Evolutionary conservation across 148 eudicot species (phyloP).

Genomic region (Polygonum aviculare): DNA sequence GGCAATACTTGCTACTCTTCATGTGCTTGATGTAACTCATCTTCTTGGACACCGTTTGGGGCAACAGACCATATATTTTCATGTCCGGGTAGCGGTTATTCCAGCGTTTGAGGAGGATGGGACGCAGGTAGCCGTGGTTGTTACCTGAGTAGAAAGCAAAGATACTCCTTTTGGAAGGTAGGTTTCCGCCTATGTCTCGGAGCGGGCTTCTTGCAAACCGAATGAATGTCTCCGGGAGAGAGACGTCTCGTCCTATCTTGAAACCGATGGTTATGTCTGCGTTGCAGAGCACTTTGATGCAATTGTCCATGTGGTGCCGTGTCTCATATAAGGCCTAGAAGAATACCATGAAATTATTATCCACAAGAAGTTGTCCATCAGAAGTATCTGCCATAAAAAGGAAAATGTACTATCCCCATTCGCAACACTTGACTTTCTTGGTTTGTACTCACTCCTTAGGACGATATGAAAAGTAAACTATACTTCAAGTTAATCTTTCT

Average conservation of each 20-base stretch:
- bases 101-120: constrained; percentile 58
- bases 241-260: constrained; percentile 73
- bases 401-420: too few relatives aligned
- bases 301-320: constrained; percentile 65
- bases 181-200: constrained; percentile 66
- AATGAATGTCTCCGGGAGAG: constrained; percentile 68
- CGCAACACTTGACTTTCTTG: too few relatives aligned
- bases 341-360: not conserved
- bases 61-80: constrained; percentile 68
- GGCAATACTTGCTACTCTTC: constrained; percentile 79
- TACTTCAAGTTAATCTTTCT: too few relatives aligned
- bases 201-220: constrained; percentile 59
- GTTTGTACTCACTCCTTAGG: too few relatives aligned
- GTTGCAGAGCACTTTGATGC: constrained; percentile 88
- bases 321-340: constrained; percentile 68
- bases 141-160: constrained; percentile 80
- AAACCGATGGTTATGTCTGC: constrained; percentile 70
- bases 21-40: constrained; percentile 68
- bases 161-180: constrained; percentile 46
- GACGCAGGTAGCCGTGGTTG: constrained; percentile 78
- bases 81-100: constrained; percentile 57
- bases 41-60: constrained; percentile 46
- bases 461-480: too few relatives aligned
- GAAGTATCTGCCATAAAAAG: too few relatives aligned
- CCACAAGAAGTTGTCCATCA: not conserved